Base-by-base conservation (phyloP, 805 yeast genomes). In the Suhomyces canberraensis region DNA sequence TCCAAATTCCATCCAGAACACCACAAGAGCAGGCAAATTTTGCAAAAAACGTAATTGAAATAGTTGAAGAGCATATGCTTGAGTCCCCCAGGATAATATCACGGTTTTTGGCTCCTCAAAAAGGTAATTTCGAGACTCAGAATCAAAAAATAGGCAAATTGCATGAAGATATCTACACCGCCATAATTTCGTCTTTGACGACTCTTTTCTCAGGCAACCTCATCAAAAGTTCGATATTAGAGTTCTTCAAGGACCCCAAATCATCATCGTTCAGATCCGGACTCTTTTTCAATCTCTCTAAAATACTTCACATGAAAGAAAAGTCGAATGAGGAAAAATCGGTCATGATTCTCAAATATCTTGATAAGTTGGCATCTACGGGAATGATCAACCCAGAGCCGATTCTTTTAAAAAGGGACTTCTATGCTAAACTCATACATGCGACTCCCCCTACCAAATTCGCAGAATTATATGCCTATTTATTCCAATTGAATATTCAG, bases 401-500 rank as follows among this genome's bases (percentile, higher is more conserved):
- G 6, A 40, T 64, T 1, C 32, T 56, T 4, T 37, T 61, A 7
- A 36, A 36, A 4, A 35, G 40, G 3, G 27, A 36, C 0, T 28
- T 44, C 21, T 62, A 47, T 36, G 35, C 46, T 15, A 36, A 36
- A 11, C 38, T 60, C n/a, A 37, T 54, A 11, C 22, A 35, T n/a
- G 21, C 46, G 6, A 35, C 51, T 3, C 56, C 63, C 0, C 29
- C 47, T 1, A 6, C 45, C 1, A 37, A 45, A 29, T 43, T 47
- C 18, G 43, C 44, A 6, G 55, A 55, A 15, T 44, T 66, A 16
- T 67, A 50, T 43, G 51, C 58, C 33, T 61, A 47, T 17, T 37
- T 64, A 29, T 51, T 67, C 21, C 51, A 56, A 26, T 29, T 63
- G 11, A 67, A 67, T 39, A 50, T 66, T 26, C 60, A 56, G 33